These are phyloP conservation scores for Pseudogymnoascus sp. DNA, from an alignment of 2,329 filamentous ascomycete species.

Conservation along the genomic window DNA sequence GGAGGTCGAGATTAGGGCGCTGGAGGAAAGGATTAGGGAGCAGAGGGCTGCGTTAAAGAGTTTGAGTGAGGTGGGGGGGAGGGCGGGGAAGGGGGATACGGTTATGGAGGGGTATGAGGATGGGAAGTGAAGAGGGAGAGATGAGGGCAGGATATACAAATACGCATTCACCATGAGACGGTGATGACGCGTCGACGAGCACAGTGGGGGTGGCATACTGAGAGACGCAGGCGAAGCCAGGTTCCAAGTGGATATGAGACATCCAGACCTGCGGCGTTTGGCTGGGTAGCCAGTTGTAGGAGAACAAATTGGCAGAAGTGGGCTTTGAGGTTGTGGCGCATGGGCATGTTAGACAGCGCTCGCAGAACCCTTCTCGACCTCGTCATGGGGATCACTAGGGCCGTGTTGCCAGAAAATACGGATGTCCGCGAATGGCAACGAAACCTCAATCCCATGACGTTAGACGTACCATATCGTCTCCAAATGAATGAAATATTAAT, in stretches of 20 bases:
- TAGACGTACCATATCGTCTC: neutral
- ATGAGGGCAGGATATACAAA: neutral
- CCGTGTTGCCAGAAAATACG: neutral
- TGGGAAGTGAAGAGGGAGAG: neutral
- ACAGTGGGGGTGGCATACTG: neutral
- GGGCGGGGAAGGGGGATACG: constrained; percentile 27
- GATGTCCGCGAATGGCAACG: neutral
- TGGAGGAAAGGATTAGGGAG: constrained; percentile 53
- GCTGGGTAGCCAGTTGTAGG: neutral
- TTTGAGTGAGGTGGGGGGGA: constrained; percentile 42
- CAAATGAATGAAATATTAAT: neutral
- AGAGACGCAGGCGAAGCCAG: constrained; percentile 21
- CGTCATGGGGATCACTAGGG: neutral
- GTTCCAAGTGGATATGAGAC: constrained; percentile 35
- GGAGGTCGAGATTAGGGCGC: constrained; percentile 56
- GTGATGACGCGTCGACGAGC: neutral
- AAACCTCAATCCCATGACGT: neutral
- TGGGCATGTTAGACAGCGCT: neutral
- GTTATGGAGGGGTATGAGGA: constrained; percentile 20
- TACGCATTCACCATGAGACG: neutral
- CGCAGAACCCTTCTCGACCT: neutral
- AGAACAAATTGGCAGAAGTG: neutral
- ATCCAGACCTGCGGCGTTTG: neutral
- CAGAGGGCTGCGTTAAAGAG: constrained; percentile 51
- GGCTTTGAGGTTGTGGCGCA: neutral